A percentile compares a stretch with the other conserved stretches of the same genome.
phyloP scores from a whole-genome alignment of 2,329 filamentous ascomycete species.

The Aspergillus udagawae region DNA sequence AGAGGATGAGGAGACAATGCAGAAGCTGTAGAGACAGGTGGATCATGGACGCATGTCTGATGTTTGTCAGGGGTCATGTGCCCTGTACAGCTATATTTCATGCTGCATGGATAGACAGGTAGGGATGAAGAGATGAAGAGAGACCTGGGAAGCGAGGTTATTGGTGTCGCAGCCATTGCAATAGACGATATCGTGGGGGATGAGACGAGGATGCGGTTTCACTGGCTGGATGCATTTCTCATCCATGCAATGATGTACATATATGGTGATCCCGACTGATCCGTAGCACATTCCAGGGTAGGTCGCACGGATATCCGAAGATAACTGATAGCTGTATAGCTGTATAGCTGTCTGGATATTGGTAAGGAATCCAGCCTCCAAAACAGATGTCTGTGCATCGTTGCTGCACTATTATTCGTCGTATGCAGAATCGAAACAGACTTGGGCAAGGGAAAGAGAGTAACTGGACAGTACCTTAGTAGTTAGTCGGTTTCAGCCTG shows the following conservation, averaged over 20 bases:
- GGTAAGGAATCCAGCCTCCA: not conserved
- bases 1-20: not conserved
- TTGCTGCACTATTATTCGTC: not conserved
- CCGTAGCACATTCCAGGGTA: not conserved
- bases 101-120: not conserved
- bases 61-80: not conserved
- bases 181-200: not conserved
- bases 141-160: not conserved
- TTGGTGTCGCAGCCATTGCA: not conserved
- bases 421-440: not conserved
- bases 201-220: not conserved
- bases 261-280: conserved; percentile 4
- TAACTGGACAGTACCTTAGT: not conserved
- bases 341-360: not conserved
- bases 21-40: not conserved
- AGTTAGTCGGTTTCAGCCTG: not conserved
- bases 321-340: not conserved
- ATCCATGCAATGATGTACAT: not conserved
- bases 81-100: not conserved
- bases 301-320: not conserved
- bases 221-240: not conserved
- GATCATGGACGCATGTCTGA: not conserved
- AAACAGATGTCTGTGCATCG: not conserved
- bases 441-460: too few relatives aligned
- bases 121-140: too few relatives aligned